Conservation (phyloP, 768 basidiomycete genomes). For the Obba rivulosa region DNA sequence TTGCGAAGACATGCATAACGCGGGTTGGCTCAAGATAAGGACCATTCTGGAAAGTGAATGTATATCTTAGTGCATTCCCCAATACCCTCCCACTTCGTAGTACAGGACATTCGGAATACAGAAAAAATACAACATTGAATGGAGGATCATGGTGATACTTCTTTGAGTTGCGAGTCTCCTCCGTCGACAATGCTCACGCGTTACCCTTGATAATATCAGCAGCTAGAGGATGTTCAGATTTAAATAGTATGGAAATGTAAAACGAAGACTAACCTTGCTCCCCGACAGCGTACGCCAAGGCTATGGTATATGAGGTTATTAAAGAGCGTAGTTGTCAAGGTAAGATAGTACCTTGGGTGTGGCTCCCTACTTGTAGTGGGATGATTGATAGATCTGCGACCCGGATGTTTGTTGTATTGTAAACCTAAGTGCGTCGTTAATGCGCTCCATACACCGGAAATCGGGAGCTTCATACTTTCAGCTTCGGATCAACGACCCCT, state of each 20-base stretch:
- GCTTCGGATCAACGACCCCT: conserved; percentile 5
- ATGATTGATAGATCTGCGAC: conserved; percentile 35
- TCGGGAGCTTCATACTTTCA: not conserved
- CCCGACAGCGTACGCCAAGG: conserved; percentile 21
- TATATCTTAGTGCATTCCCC: too few species aligned
- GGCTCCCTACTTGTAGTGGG: conserved; percentile 34
- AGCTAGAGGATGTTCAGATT: conserved; percentile 6
- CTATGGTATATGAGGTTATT: conserved; percentile 2
- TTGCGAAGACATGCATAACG: too few species aligned
- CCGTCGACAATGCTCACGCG: too few species aligned
- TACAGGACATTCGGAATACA: too few species aligned
- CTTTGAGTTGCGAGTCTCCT: too few species aligned
- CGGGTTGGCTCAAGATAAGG: too few species aligned
- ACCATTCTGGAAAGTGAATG: too few species aligned
- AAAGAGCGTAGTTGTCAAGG: not conserved
- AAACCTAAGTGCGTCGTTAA: not conserved
- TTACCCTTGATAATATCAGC: conserved; percentile 24
- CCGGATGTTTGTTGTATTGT: conserved; percentile 6
- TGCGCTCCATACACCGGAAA: too few species aligned
- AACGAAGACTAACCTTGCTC: conserved; percentile 20
- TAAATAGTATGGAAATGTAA: not conserved
- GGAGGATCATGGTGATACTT: too few species aligned
- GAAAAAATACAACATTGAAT: too few species aligned
- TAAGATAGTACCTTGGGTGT: conserved; percentile 21
- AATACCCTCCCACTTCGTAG: too few species aligned